Evolutionary conservation across 2,329 filamentous ascomycete genomes (phyloP).

Genomic region (Curvularia sp.): DNA sequence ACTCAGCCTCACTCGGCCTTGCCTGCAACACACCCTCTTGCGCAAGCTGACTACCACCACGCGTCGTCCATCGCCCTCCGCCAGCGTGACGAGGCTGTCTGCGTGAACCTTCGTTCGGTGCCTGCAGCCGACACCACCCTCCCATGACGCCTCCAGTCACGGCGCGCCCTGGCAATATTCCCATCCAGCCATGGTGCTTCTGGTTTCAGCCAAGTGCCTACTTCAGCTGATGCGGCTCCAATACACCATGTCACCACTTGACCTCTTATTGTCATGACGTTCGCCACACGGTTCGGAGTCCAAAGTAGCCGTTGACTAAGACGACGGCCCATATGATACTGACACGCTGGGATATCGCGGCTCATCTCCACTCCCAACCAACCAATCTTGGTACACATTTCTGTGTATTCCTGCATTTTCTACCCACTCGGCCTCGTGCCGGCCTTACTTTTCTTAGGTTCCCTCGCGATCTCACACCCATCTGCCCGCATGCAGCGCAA

Average conservation of each 20-base stretch:
- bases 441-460: constrained; percentile 11
- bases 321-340: constrained; percentile 20
- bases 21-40: constrained; percentile 25
- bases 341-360: constrained; percentile 19
- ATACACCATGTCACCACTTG: constrained; percentile 30
- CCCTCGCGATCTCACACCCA: constrained; percentile 5
- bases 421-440: constrained; percentile 13
- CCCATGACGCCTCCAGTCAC: constrained; percentile 8
- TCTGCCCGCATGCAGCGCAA: constrained; percentile 6
- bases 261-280: constrained; percentile 16
- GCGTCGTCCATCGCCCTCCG: constrained; percentile 12
- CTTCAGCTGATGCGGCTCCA: constrained; percentile 36
- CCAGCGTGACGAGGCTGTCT: constrained; percentile 25
- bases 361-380: constrained; percentile 17
- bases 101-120: constrained; percentile 40
- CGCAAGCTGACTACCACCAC: constrained; percentile 34
- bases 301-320: constrained; percentile 9
- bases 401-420: constrained; percentile 13
- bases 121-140: constrained; percentile 16
- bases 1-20: constrained; percentile 39
- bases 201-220: constrained; percentile 15
- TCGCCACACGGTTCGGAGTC: constrained; percentile 4
- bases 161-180: neutral
- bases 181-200: neutral
- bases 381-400: constrained; percentile 7